phyloP scores from a whole-genome alignment of 1,284 basidiomycete genomes.

The Ustilago vetiveriae region DNA sequence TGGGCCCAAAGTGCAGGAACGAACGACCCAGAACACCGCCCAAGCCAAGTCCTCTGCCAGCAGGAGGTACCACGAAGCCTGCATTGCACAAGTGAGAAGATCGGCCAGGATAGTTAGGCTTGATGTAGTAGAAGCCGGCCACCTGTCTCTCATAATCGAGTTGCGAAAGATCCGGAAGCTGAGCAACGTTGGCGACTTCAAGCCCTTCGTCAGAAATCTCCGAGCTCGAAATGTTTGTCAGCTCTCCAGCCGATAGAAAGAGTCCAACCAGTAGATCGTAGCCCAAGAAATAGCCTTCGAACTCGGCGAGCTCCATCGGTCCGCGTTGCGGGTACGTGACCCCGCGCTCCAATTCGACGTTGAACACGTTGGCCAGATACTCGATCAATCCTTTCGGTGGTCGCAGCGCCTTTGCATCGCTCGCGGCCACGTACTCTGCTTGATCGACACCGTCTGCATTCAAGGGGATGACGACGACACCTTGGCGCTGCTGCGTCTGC shows the following conservation, averaged over 20 bases:
- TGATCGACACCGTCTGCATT: conserved; percentile 30
- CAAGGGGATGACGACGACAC: conserved; percentile 39
- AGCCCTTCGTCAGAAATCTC: conserved; percentile 13
- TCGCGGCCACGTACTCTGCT: neutral
- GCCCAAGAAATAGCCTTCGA: conserved; percentile 48
- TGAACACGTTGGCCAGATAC: conserved; percentile 45
- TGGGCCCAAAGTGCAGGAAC: conserved; percentile 78
- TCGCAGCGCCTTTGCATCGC: conserved; percentile 5
- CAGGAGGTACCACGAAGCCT: conserved; percentile 83
- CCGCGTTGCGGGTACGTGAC: conserved; percentile 55
- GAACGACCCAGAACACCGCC: conserved; percentile 80
- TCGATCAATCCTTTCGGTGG: conserved; percentile 24
- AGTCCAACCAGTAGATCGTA: conserved; percentile 47
- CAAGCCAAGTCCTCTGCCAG: conserved; percentile 76
- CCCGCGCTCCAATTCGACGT: conserved; percentile 49
- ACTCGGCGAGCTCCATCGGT: conserved; percentile 42
- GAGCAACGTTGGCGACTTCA: conserved; percentile 1
- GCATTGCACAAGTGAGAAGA: conserved; percentile 91
- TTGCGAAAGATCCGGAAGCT: conserved; percentile 12
- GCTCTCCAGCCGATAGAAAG: conserved; percentile 26
- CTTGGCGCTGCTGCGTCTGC: conserved; percentile 19
- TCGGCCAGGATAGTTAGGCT: conserved; percentile 72
- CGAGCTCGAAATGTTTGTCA: neutral
- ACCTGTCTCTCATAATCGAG: conserved; percentile 65
- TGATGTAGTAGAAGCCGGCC: conserved; percentile 76